These are phyloP conservation scores for Oenanthe javanica DNA, from an alignment of 140 eudicot genomes.

Conservation along the genomic window DNA sequence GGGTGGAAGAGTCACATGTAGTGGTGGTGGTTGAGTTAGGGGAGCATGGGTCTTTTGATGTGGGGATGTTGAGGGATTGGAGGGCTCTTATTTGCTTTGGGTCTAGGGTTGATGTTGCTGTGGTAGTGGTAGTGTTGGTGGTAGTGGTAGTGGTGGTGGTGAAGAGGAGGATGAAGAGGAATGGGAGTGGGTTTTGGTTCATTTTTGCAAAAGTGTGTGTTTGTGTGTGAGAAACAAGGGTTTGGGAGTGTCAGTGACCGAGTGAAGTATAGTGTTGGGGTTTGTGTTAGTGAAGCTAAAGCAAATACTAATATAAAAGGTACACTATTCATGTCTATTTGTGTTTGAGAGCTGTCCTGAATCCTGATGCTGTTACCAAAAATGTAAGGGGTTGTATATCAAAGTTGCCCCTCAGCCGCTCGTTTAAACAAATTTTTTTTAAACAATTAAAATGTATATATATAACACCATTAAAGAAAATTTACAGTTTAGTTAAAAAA, in stretches of 20 bases:
- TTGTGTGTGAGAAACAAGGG: neutral
- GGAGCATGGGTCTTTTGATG: constrained; percentile 65
- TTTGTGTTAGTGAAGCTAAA: neutral
- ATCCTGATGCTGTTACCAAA: too few relatives aligned
- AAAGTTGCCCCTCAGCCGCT: too few relatives aligned
- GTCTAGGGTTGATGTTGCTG: constrained; percentile 54
- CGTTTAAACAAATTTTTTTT: too few relatives aligned
- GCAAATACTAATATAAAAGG: neutral
- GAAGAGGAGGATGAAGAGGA: constrained; percentile 19
- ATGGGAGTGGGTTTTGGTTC: constrained; percentile 22
- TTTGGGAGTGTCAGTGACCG: neutral
- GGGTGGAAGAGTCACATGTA: constrained; percentile 66
- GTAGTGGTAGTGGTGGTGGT: constrained; percentile 20
- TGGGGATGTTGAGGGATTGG: constrained; percentile 69
- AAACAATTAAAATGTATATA: too few relatives aligned
- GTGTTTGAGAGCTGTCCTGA: too few relatives aligned
- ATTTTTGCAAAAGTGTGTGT: neutral
- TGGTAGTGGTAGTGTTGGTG: constrained; percentile 7
- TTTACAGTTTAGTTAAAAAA: too few relatives aligned
- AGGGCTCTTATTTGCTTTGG: constrained; percentile 82
- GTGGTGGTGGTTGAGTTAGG: constrained; percentile 35
- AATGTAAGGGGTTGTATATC: too few relatives aligned
- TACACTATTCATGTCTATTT: neutral
- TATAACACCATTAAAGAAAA: too few relatives aligned
- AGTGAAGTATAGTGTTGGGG: neutral